These are phyloP conservation scores for Suillus lakei DNA, from an alignment of 768 basidiomycete species.

Conservation along the genomic window DNA sequence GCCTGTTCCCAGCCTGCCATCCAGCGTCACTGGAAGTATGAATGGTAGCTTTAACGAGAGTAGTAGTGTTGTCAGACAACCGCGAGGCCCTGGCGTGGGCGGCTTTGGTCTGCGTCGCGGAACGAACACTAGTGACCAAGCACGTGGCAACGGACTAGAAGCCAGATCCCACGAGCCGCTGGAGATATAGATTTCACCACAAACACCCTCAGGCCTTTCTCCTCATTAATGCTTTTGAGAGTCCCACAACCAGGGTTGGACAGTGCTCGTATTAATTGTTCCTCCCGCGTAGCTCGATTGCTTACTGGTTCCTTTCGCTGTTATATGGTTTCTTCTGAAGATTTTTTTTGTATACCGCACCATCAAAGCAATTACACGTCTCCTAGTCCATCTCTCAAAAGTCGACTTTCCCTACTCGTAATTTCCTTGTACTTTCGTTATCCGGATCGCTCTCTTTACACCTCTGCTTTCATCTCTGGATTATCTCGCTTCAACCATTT, in stretches of 20 bases:
- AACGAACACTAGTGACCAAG: constrained; percentile 44
- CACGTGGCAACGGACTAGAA: constrained; percentile 72
- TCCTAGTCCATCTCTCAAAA: constrained; percentile 8
- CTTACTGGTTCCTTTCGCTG: neutral
- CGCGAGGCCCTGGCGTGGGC: constrained; percentile 77
- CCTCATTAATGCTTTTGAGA: constrained; percentile 12
- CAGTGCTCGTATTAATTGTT: constrained; percentile 27
- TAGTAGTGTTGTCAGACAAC: constrained; percentile 76
- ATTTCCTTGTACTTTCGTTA: constrained; percentile 6
- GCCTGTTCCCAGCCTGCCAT: constrained; percentile 80
- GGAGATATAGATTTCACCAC: constrained; percentile 62
- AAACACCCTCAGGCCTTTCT: constrained; percentile 4
- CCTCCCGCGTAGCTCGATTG: constrained; percentile 4
- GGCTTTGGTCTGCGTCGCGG: constrained; percentile 70
- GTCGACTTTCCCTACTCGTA: constrained; percentile 10
- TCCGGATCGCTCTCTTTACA: constrained; percentile 16
- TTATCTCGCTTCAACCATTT: constrained; percentile 15
- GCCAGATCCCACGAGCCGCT: constrained; percentile 85
- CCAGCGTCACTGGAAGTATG: constrained; percentile 49
- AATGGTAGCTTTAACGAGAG: constrained; percentile 47
- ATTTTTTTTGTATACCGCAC: constrained; percentile 10
- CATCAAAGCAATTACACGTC: neutral
- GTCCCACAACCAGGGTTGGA: constrained; percentile 20
- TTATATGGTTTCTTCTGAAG: neutral
- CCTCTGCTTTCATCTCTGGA: constrained; percentile 12